Percentiles rank a stretch among this genome's conserved stretches.
Evolutionary conservation across 140 eudicot genomes (phyloP).

Genomic region (Stevia rebaudiana): DNA sequence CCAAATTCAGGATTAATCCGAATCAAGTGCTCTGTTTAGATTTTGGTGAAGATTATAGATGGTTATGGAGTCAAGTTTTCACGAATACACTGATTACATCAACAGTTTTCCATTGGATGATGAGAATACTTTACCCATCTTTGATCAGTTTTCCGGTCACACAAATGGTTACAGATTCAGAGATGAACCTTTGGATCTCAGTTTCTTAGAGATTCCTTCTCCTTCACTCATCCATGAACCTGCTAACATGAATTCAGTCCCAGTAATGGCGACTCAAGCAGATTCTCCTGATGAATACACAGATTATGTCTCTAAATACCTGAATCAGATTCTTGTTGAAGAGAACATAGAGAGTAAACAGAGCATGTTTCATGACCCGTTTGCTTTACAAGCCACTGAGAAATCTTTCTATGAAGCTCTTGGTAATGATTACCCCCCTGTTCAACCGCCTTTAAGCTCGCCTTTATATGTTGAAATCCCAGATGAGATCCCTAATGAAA

Average conservation of each 20-base stretch:
- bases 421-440: slow-evolving; percentile 24
- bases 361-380: slow-evolving; percentile 49
- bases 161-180: slow-evolving; percentile 31
- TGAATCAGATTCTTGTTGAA: slow-evolving; percentile 49
- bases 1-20: background rate
- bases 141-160: slow-evolving; percentile 24
- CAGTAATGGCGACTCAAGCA: background rate
- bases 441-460: background rate
- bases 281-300: slow-evolving; percentile 38
- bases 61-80: slow-evolving; percentile 45
- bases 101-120: slow-evolving; percentile 33
- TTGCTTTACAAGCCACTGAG: slow-evolving; percentile 42
- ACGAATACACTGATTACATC: slow-evolving; percentile 21
- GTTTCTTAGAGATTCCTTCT: slow-evolving; percentile 34
- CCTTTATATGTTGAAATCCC: slow-evolving; percentile 27
- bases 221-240: slow-evolving; percentile 23
- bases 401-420: slow-evolving; percentile 36
- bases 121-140: slow-evolving; percentile 20
- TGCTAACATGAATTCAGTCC: slow-evolving; percentile 12
- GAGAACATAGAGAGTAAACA: slow-evolving; percentile 51
- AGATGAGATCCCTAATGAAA: slow-evolving; percentile 28
- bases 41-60: slow-evolving; percentile 19
- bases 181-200: slow-evolving; percentile 39
- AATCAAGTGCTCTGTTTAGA: background rate
- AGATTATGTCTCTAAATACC: slow-evolving; percentile 38